Evolutionary conservation across 2,329 filamentous ascomycete species (phyloP).

Genomic region (Pyricularia sp.): DNA sequence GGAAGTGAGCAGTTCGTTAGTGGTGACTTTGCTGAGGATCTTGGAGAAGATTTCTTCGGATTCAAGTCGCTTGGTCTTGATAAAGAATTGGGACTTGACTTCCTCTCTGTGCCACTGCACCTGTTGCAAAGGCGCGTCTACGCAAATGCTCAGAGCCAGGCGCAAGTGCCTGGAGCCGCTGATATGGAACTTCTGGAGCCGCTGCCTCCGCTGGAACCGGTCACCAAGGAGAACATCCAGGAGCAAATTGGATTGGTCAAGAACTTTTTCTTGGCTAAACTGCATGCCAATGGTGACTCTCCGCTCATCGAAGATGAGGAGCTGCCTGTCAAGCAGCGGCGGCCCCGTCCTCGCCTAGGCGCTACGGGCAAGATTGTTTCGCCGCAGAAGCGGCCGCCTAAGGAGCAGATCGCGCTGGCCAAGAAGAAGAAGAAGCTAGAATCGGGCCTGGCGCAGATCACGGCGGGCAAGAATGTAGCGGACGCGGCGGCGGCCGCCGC

Average conservation of each 20-base stretch:
- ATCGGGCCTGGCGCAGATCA: conserved; percentile 33
- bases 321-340: conserved; percentile 81
- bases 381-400: conserved; percentile 68
- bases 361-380: conserved; percentile 76
- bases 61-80: conserved; percentile 92
- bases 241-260: conserved; percentile 77
- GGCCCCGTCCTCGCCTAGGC: conserved; percentile 49
- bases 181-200: conserved; percentile 51
- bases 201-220: conserved; percentile 57
- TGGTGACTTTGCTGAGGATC: conserved; percentile 87
- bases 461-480: conserved; percentile 24
- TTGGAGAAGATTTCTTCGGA: conserved; percentile 97
- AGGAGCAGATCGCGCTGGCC: conserved; percentile 69
- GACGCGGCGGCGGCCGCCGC: conserved; percentile 15
- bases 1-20: conserved; percentile 94
- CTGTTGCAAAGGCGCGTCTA: conserved; percentile 84
- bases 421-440: conserved; percentile 80
- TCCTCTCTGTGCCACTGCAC: conserved; percentile 84
- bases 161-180: conserved; percentile 44
- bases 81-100: conserved; percentile 76
- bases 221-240: conserved; percentile 66
- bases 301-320: conserved; percentile 90
- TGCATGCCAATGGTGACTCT: conserved; percentile 71
- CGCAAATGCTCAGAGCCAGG: conserved; percentile 70
- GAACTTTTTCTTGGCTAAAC: conserved; percentile 81